Base-by-base conservation (phyloP, 768 basidiomycete species). In the Roridomyces roridus region DNA sequence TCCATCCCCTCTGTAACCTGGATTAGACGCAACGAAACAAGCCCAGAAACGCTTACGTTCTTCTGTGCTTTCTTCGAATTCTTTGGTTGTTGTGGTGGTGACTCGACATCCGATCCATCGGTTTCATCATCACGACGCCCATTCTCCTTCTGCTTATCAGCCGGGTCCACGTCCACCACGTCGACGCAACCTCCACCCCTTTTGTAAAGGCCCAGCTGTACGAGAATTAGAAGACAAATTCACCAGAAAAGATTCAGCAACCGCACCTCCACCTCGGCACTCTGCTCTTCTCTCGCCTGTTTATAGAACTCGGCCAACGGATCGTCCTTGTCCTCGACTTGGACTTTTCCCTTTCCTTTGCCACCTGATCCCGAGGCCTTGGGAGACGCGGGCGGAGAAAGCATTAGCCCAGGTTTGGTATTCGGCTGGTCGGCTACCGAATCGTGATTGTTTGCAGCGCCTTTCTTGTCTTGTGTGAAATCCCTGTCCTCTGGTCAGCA, bases 291-390 rank as follows among this genome's bases (percentile, higher is more conserved):
- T 44, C 71, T 79, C 2, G 88, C 89, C 61, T 78, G 71, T 4
- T 72, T 77, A 63, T 90, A 91, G 64, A 87, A 89, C 58, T 85
- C 80, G 1, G 82, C 81, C 48, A 91, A 72, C 0, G 89, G 87
- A 65, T 91, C 89, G 25, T 70, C 58, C 14, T 57, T 26, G 39
- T 21, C 6, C 43, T 60, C 55, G 7, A 11, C 37, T 25, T 57
- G n/a, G n/a, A n/a, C n/a, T n/a, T n/a, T n/a, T n/a, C n/a, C n/a
- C n/a, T n/a, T n/a, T n/a, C n/a, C n/a, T n/a, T n/a, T 51, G 15
- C 57, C 45, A 51, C 25, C 43, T 8, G 63, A 66, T 21, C 55
- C 46, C 37, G 60, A 46, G 5, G 41, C 39, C 6, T 20, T 28
- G 11, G 52, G 52, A 5, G 52, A 46, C 34, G 49, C 39, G 21